These are phyloP conservation scores for Maudiozyma turicensis DNA, from an alignment of 805 yeast species.

Conservation along the genomic window DNA sequence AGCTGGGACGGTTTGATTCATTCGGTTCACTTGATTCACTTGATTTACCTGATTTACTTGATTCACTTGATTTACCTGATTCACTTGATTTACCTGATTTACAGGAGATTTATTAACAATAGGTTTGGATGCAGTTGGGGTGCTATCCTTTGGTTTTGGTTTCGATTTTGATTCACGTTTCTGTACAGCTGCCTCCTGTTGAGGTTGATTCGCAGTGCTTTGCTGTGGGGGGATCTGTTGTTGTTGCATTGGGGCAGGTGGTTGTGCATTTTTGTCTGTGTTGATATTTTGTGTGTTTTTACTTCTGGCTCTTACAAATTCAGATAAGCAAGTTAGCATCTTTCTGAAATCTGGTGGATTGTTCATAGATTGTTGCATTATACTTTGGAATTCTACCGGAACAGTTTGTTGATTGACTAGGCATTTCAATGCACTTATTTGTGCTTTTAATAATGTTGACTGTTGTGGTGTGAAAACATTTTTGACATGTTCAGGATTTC, in stretches of 20 bases:
- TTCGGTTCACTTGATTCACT: too few species aligned
- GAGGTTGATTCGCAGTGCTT: not conserved
- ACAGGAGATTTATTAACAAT: too few species aligned
- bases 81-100: too few species aligned
- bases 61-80: too few species aligned
- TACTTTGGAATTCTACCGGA: slow-evolving; percentile 19
- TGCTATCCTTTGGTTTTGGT: too few species aligned
- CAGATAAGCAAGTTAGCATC: slow-evolving; percentile 23
- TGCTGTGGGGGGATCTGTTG: not conserved
- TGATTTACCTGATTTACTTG: too few species aligned
- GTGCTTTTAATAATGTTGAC: slow-evolving; percentile 27
- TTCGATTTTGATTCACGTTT: too few species aligned
- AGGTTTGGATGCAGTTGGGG: too few species aligned
- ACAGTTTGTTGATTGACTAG: slow-evolving; percentile 24
- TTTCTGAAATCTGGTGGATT: slow-evolving; percentile 28
- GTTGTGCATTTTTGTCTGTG: not conserved
- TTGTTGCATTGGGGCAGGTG: not conserved
- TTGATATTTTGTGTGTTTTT: not conserved
- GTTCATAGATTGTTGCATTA: slow-evolving; percentile 24
- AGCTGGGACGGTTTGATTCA: not conserved
- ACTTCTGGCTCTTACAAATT: slow-evolving; percentile 15
- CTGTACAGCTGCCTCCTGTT: too few species aligned
- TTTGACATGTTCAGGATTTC: slow-evolving; percentile 4
- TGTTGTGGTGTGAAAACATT: slow-evolving; percentile 24
- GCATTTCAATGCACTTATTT: slow-evolving; percentile 28